Conservation (phyloP, 495 filamentous ascomycete species). For the Xylaria longipes region DNA sequence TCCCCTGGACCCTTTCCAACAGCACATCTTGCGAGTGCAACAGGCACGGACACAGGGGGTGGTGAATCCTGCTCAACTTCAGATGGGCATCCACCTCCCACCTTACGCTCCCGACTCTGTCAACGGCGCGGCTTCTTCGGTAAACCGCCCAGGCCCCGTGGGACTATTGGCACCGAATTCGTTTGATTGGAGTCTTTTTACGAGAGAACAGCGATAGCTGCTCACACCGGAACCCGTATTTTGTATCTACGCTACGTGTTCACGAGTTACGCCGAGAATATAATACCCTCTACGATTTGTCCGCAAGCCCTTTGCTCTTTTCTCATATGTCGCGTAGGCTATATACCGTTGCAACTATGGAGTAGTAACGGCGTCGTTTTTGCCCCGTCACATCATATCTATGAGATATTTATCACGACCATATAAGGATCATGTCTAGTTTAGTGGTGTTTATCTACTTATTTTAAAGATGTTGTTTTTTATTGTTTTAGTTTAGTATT, state of each 20-base stretch:
- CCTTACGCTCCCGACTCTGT: constrained; percentile 1
- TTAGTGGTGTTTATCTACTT: background rate
- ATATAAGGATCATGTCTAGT: background rate
- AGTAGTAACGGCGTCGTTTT: no score
- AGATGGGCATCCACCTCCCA: background rate
- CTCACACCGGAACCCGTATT: background rate
- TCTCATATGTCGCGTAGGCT: no score
- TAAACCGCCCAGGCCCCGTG: background rate
- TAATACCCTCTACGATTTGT: background rate
- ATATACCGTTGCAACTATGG: no score
- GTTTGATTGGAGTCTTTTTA: background rate
- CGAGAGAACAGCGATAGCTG: background rate
- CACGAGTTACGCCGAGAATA: background rate
- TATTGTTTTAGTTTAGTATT: background rate
- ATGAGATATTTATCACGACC: background rate
- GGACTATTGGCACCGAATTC: background rate
- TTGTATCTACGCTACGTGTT: background rate
- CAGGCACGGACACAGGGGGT: background rate
- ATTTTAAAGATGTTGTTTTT: no score
- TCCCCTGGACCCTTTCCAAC: background rate
- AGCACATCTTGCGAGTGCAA: background rate
- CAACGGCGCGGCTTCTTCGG: background rate
- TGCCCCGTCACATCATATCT: no score
- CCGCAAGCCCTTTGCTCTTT: background rate
- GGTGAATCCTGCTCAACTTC: background rate